Conservation (phyloP, 345 rosid genomes). For the Brassica napus region Da-Ae NC_063449.1:48086501-48087000, state of each 20-base stretch:
- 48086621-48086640: not conserved
- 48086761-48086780: conserved; percentile 25
- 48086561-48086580: not conserved
- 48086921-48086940: conserved; percentile 33
- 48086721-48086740: conserved; percentile 35
- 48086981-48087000: conserved; percentile 23
- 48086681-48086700: conserved; percentile 23
- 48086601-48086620: not conserved
- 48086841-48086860: conserved; percentile 30
- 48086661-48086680: conserved; percentile 21
- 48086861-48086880: not conserved
- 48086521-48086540: not conserved
- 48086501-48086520: not conserved
- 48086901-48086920: conserved; percentile 33
- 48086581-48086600: not conserved
- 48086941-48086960: conserved; percentile 52
- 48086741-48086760: conserved; percentile 44
- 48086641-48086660: not conserved
- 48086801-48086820: conserved; percentile 13
- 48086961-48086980: conserved; percentile 68
- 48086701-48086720: conserved; percentile 44
- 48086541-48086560: not conserved
- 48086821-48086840: conserved; percentile 25
- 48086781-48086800: conserved; percentile 21
- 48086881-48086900: not conserved